Evolutionary conservation across 2,329 filamentous ascomycete genomes (phyloP), one percentile per base, ranked within the genome.

Genomic region (Colletotrichum truncatum): DNA sequence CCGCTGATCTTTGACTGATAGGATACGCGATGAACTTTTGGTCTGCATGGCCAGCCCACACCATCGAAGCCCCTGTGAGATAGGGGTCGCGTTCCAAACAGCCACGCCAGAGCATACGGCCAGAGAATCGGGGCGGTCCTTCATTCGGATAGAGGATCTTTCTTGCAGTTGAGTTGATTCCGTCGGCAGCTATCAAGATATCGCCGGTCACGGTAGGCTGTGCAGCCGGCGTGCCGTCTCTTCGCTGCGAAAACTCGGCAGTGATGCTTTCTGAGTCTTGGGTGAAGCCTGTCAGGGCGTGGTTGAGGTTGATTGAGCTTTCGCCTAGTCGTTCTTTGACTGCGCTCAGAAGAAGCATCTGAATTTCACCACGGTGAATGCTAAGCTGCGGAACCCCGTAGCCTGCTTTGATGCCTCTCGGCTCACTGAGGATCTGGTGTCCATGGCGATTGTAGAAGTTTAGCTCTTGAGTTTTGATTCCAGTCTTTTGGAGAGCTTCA

Each of bases 21-120:
- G 56, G 57, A 28, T 65, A 65, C 2, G 62, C 51, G 43, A 63
- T 63, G 52, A 63, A 63, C 34, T 63, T 63, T 21, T 63, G 59
- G 34, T 63, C 59, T 9, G 59, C 59, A 25, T 63, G 59, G 11
- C 59, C 59, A 32, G 59, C 59, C 59, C 59, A 63, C 6, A 63
- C 62, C 62, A 54, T 65, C 10, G 48, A 65, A 10, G 56, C 57
- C 6, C 56, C 49, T 1, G 62, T 61, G 14, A 65, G 43, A 26
- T 61, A 53, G 4, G 49, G 56, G 11, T 36, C 41, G 12, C 62
- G 62, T 32, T 61, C 57, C 16, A 61, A 16, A n/a, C 49, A 65
- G 9, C 46, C 48, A 3, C 62, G 56, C 62, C 56, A 65, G 34
- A 65, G 62, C 55, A 55, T 63, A 18, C 59, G 59, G 3, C 59